Base-by-base conservation (phyloP, 2,329 filamentous ascomycete species). In the Ophiocordyceps unilateralis region DNA sequence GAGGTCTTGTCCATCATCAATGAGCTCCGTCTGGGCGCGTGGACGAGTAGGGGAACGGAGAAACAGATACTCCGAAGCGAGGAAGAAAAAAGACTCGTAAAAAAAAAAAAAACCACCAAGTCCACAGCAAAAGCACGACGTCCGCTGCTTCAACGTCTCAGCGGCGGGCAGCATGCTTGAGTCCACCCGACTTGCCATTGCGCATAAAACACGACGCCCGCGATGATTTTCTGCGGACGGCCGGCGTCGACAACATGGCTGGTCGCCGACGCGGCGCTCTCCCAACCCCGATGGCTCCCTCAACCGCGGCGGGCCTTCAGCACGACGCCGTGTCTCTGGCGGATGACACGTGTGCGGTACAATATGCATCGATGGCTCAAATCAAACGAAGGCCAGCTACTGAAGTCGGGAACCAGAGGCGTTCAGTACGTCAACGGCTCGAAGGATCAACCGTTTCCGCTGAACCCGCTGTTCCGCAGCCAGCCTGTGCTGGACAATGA, bases 401-500 rank as follows among this genome's bases (percentile, higher is more conserved):
- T 60, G 10, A 47, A 51, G 5, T 50, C 56, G 46, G 47, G 51
- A 4, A 48, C 48, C 23, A 48, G 45, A 17, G 49, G 51, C 4
- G 57, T 61, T 2, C 57, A 55, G 43, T 69, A 70, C 48, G 50
- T 71, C 2, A 20, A 36, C 5, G 55, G 58, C 12, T 52, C 52
- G 34, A 48, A 52, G 49, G 53, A 69, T 58, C 60, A 63, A 46
- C 85, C 84, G 0, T 94, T 91, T 50, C 86, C 86, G 0, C 57
- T 75, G 41, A 94, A 94, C 58, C 65, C 63, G 5, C 57, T 70
- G 21, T 95, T 89, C 62, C 62, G 68, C 48, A 85, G 79, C 53
- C 70, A 83, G 58, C 65, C 71, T 4, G 82, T 94, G 20, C 67
- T 95, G 49, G 79, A 79, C 48, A 83, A 93, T 51, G 64, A 69